These are phyloP conservation scores for Fusarium xylarioides DNA, from an alignment of 2,329 filamentous ascomycete genomes.

Conservation along the genomic window DNA sequence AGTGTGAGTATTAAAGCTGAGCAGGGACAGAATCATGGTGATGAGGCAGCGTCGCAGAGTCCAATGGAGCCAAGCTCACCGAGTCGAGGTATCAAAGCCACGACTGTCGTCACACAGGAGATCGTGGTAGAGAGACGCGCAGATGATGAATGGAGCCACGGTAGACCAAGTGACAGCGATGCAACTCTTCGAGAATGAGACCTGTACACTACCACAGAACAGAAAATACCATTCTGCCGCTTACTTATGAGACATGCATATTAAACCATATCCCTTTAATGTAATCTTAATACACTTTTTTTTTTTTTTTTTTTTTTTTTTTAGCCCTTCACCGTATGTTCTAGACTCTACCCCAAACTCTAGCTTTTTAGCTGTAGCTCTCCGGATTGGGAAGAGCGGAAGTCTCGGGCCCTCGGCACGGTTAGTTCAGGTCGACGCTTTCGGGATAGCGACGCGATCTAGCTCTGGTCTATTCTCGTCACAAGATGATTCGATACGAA, in stretches of 20 bases:
- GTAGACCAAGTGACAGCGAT: neutral
- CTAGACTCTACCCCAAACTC: neutral
- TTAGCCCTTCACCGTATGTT: neutral
- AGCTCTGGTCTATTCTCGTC: neutral
- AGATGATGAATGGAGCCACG: neutral
- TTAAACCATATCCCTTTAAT: neutral
- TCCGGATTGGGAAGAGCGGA: neutral
- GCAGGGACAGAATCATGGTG: neutral
- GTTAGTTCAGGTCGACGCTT: neutral
- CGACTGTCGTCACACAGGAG: neutral
- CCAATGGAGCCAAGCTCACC: neutral
- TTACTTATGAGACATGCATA: neutral
- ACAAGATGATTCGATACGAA: neutral
- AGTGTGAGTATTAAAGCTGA: neutral
- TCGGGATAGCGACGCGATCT: neutral
- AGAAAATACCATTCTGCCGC: neutral
- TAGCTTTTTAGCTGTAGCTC: neutral
- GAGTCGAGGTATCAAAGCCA: neutral
- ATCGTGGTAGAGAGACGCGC: neutral
- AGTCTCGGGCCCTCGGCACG: neutral
- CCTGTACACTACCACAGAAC: too few relatives aligned
- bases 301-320: neutral
- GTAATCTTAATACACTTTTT: neutral
- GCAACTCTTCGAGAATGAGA: neutral
- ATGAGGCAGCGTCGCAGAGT: neutral